Base-by-base conservation (phyloP, 306 rosid genomes). In the Cicer arietinum region DNA sequence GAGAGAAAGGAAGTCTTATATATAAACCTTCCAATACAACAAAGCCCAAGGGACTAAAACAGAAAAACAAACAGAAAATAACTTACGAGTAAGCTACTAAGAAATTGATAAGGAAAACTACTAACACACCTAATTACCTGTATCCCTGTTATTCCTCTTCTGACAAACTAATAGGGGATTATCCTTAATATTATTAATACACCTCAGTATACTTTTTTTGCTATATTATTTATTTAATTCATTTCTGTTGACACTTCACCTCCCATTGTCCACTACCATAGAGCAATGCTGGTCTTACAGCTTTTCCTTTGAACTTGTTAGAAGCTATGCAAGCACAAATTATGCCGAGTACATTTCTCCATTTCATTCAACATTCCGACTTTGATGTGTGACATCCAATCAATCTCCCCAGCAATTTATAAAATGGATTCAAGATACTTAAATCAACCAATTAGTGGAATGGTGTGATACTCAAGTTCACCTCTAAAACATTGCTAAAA, bases 221-320 rank as follows among this genome's bases (percentile, higher is more conserved):
- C 58, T 8, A 40, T 51, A 59, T 40, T 57, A 5, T 68, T 73
- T 45, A 25, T 67, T 22, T 57, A 56, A 47, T 66, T 73, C 3
- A 14, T 66, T 56, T 64, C 9, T 7, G 45, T 66, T 66, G 69
- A 56, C 25, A 20, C 79, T 56, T 80, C n/a, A 74, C 20, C 22
- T 1, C 8, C 61, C 53, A 52, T 53, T 25, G 69, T 37, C 68
- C 64, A 45, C 20, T 45, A 46, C 56, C 58, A 51, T 37, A 18
- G 54, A 73, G 75, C 58, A 56, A 39, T 66, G 69, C 44, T 45
- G 42, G 14, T 46, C 70, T 18, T 63, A 59, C 43, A 39, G 46
- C 40, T 78, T 79, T 79, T 42, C 61, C 51, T 52, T 43, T 63
- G 77, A 63, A 63, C 71, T 78, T 53, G 43, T 16, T 44, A 52